Conservation (phyloP, 805 yeast species). For the Pichia thaimueangensis region DNA sequence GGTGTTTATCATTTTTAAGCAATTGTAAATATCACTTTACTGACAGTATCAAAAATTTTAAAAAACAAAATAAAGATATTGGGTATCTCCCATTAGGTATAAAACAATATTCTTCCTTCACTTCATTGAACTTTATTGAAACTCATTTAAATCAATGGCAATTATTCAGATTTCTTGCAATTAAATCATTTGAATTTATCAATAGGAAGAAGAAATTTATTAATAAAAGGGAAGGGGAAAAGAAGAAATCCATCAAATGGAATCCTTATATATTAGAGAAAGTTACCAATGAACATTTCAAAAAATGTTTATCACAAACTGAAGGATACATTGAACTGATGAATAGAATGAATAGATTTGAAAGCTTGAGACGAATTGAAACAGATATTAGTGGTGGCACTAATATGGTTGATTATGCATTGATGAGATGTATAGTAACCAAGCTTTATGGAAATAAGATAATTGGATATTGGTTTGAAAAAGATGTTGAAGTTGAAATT, state of each 20-base stretch:
- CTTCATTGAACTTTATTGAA: constrained; percentile 22
- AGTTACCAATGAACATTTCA: constrained; percentile 8
- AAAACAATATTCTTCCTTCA: constrained; percentile 24
- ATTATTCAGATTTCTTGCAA: constrained; percentile 26
- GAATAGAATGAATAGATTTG: constrained; percentile 14
- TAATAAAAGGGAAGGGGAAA: no score
- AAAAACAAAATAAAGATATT: constrained; percentile 15
- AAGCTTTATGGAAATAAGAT: constrained; percentile 27
- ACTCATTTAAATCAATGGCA: constrained; percentile 27
- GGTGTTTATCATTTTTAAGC: constrained; percentile 20
- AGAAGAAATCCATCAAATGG: constrained; percentile 2
- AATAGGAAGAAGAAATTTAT: no score
- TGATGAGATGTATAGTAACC: constrained; percentile 40
- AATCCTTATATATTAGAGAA: constrained; percentile 7
- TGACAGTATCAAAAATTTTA: constrained; percentile 1
- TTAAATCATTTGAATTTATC: constrained; percentile 7
- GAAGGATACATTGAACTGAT: constrained; percentile 20
- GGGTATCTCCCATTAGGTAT: constrained; percentile 19
- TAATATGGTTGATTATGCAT: constrained; percentile 8
- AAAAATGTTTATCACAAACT: constrained; percentile 10
- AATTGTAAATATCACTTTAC: not conserved
- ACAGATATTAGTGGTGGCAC: constrained; percentile 12
- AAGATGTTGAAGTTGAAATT: constrained; percentile 43
- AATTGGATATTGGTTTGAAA: constrained; percentile 41
- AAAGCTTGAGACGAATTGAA: constrained; percentile 1